A percentile compares a stretch with the other conserved stretches of the same genome.
phyloP scores from a whole-genome alignment of 495 filamentous ascomycete species.

The Bathelium albidoporum region DNA sequence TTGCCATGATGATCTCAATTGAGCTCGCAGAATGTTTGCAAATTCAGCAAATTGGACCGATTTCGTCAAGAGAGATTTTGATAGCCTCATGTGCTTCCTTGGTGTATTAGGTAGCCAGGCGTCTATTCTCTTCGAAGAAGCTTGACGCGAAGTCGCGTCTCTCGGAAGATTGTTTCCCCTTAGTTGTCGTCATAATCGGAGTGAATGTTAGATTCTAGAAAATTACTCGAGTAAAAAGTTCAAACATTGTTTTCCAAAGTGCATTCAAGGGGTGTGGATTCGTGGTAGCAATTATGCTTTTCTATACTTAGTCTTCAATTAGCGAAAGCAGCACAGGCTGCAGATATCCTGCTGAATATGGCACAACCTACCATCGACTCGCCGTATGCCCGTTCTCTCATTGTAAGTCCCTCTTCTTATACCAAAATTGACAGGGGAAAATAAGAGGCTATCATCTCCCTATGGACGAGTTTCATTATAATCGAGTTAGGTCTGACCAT shows the following conservation, averaged over 20 bases:
- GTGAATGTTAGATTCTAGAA: neutral
- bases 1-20: neutral
- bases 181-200: neutral
- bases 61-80: neutral
- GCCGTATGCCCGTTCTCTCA: conserved; percentile 37
- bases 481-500: no score
- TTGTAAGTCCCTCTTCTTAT: conserved; percentile 26
- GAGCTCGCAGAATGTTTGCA: neutral
- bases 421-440: conserved; percentile 9
- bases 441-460: no score
- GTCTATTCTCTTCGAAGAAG: no score
- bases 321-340: neutral
- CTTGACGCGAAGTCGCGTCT: no score
- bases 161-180: no score
- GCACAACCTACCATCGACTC: conserved; percentile 24
- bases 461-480: no score
- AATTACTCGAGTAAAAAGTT: neutral
- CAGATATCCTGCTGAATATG: neutral
- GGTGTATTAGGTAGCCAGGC: no score
- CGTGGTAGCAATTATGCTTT: neutral
- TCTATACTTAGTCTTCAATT: neutral
- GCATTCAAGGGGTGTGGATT: neutral
- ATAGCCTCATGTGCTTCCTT: neutral
- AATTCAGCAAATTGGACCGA: neutral
- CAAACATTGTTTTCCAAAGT: neutral